Evolutionary conservation across 352 stramenopile genomes (phyloP).

Genomic region (Peronosclerospora sorghi): DNA sequence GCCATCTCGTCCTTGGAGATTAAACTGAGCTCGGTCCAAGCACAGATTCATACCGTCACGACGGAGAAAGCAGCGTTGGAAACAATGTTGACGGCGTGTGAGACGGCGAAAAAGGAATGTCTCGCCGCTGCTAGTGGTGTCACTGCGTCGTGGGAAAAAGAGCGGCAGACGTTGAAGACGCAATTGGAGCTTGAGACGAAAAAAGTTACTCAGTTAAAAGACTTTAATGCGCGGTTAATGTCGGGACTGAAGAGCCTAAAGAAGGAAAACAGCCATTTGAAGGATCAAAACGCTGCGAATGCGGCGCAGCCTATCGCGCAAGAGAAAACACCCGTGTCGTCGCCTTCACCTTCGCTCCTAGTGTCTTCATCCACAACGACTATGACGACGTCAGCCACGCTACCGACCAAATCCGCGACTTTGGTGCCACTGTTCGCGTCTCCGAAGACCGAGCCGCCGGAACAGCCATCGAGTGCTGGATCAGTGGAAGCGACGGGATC

Average conservation of each 20-base stretch:
- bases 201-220: slow-evolving; percentile 53
- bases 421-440: slow-evolving; percentile 11
- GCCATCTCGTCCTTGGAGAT: slow-evolving; percentile 27
- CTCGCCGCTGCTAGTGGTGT: slow-evolving; percentile 20
- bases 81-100: slow-evolving; percentile 27
- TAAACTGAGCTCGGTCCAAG: slow-evolving; percentile 26
- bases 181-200: slow-evolving; percentile 57
- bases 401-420: slow-evolving; percentile 1
- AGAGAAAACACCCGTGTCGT: slow-evolving; percentile 13
- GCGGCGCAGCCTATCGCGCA: slow-evolving; percentile 5
- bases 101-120: slow-evolving; percentile 29
- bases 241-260: slow-evolving; percentile 55
- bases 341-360: slow-evolving; percentile 8
- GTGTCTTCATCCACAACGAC: slow-evolving; percentile 4
- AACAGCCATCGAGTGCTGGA: slow-evolving; percentile 4
- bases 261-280: slow-evolving; percentile 69
- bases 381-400: too few species aligned
- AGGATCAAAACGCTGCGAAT: slow-evolving; percentile 30
- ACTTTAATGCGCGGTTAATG: slow-evolving; percentile 63
- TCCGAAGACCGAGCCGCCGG: slow-evolving; percentile 7
- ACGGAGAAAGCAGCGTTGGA: slow-evolving; percentile 37
- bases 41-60: slow-evolving; percentile 17
- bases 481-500: slow-evolving; percentile 10
- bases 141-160: slow-evolving; percentile 39
- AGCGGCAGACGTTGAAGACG: slow-evolving; percentile 40